Conservation (phyloP, 768 basidiomycete species). For the Melanogaster broomeanus region DNA sequence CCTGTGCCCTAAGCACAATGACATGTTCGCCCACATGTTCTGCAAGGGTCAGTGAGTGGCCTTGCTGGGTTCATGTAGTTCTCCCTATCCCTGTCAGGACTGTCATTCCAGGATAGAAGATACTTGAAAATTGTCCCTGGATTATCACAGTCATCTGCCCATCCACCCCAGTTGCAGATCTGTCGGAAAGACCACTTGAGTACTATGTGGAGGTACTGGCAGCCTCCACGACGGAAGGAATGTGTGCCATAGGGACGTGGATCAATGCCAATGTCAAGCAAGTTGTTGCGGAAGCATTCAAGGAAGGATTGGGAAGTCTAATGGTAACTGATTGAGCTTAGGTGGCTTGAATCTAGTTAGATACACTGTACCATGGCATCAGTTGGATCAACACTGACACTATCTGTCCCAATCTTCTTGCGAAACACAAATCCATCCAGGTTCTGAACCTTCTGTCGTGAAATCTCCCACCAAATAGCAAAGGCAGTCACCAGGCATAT, state of each 20-base stretch:
- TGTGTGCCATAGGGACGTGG: constrained; percentile 26
- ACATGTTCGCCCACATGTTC: too few relatives aligned
- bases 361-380: neutral
- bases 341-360: neutral
- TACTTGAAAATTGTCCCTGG: constrained; percentile 42
- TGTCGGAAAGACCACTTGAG: constrained; percentile 36
- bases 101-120: constrained; percentile 9
- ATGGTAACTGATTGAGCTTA: too few relatives aligned
- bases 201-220: constrained; percentile 36
- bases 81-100: too few relatives aligned
- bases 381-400: neutral
- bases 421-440: neutral
- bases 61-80: too few relatives aligned
- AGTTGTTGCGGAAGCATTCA: constrained; percentile 40
- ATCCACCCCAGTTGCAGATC: constrained; percentile 50
- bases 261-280: constrained; percentile 41
- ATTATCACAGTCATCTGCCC: constrained; percentile 32
- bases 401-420: neutral
- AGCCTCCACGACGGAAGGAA: constrained; percentile 43
- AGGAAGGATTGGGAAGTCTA: constrained; percentile 27
- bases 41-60: too few relatives aligned
- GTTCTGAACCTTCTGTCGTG: neutral
- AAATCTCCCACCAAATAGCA: neutral
- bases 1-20: too few relatives aligned
- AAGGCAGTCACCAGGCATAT: too few relatives aligned